Conservation (phyloP, 164 flowering plant genomes). For the Annona squamosa region DNA sequence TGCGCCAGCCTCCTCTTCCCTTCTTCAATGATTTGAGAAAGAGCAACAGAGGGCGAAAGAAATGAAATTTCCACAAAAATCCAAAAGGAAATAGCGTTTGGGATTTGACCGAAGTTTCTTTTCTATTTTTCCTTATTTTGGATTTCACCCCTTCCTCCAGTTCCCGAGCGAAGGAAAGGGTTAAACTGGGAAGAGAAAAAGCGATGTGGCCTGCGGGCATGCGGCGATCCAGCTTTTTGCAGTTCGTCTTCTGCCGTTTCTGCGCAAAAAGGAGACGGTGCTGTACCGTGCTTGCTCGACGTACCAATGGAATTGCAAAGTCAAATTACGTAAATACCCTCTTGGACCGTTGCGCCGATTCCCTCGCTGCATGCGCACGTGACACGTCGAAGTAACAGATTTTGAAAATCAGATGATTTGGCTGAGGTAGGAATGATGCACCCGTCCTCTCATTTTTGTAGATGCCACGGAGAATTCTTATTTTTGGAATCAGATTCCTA, state of each 20-base stretch:
- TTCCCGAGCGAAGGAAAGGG: not conserved
- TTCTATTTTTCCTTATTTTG: not conserved
- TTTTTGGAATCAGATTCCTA: no score
- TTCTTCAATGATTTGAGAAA: slow-evolving; percentile 3
- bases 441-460: no score
- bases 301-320: not conserved
- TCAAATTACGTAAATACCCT: no score
- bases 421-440: no score
- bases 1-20: slow-evolving; percentile 5
- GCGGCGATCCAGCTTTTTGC: not conserved
- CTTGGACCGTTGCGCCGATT: no score
- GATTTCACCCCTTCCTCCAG: no score
- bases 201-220: not conserved
- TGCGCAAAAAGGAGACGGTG: not conserved
- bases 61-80: not conserved
- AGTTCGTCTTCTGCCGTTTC: not conserved
- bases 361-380: no score
- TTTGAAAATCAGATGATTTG: no score
- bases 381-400: no score
- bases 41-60: not conserved
- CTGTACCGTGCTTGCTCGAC: not conserved
- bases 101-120: not conserved
- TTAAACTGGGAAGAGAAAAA: not conserved
- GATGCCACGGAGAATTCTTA: no score
- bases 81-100: not conserved